Base-by-base conservation (phyloP, 257 asterid species). In the Primulina eburnea region DNA sequence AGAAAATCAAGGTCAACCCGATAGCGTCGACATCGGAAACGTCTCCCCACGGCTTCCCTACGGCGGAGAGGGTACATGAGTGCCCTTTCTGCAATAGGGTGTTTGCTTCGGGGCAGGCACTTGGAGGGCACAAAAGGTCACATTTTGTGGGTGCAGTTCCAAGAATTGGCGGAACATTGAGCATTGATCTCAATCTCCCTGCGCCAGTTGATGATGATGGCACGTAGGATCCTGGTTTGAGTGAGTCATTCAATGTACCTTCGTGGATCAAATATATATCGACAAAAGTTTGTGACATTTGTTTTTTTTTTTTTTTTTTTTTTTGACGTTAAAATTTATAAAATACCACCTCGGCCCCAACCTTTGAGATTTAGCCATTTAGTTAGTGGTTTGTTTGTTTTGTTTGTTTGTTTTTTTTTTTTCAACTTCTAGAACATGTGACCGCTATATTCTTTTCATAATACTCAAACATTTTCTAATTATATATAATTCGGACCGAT, bases 101-200 rank as follows among this genome's bases (percentile, higher is more conserved):
- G 57, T 92, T 92, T 73, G 38, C 92, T 9, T 92, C 98, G 0
- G 98, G 97, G 8, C 98, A 92, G 71, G 98, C 98, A 0, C 91
- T 92, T 29, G 98, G 98, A 11, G 98, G 98, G 24, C 98, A 92
- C 70, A 92, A 90, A 65, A 82, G 98, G 71, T 79, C 98, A 26
- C 98, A 92, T 82, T 82, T 77, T 60, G 64, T 82, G 35, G 86
- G 83, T 8, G 78, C 77, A 7, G 33, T 57, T 71, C 61, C 88
- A 18, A 82, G 83, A 74, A 64, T 52, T 38, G 80, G 77, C 17
- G 85, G 76, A 53, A 50, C 29, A 58, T 73, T 89, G 52, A 78
- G 71, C 47, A 73, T 92, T 70, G 98, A 92, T 86, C 98, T 92
- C 76, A 92, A 92, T 71, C 90, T 88, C 30, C 98, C 96, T 17